These are phyloP conservation scores for Fallopia convolvulus DNA, from an alignment of 148 eudicot genomes.

Conservation along the genomic window DNA sequence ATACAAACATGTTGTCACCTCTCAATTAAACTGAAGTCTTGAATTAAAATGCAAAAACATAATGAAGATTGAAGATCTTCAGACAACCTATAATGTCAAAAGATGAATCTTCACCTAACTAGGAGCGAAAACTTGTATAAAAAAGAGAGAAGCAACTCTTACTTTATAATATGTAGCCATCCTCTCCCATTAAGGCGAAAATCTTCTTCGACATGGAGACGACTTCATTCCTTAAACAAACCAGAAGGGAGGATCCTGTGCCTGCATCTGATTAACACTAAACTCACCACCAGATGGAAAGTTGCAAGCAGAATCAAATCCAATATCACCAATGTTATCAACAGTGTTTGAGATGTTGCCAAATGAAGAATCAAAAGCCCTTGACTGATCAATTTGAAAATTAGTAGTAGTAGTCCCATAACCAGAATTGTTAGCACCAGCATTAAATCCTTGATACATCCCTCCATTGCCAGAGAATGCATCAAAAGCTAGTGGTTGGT, in stretches of 20 bases:
- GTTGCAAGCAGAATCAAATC: neutral
- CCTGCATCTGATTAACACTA: neutral
- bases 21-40: neutral
- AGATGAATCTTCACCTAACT: too few species aligned
- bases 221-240: conserved; percentile 2
- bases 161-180: too few species aligned
- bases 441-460: conserved; percentile 3
- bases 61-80: neutral
- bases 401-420: neutral
- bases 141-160: too few species aligned
- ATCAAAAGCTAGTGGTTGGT: neutral
- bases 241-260: neutral
- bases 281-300: neutral
- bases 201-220: too few species aligned
- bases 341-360: neutral
- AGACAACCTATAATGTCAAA: neutral
- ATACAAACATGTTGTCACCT: neutral
- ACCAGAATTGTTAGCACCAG: neutral
- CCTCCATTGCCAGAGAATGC: neutral
- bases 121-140: too few species aligned
- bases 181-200: too few species aligned
- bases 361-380: conserved; percentile 10
- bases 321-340: neutral
- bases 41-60: neutral
- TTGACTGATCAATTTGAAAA: conserved; percentile 14